These are phyloP conservation scores for Termitomyces sp. DNA, from an alignment of 1,284 basidiomycete genomes.

Conservation along the genomic window DNA sequence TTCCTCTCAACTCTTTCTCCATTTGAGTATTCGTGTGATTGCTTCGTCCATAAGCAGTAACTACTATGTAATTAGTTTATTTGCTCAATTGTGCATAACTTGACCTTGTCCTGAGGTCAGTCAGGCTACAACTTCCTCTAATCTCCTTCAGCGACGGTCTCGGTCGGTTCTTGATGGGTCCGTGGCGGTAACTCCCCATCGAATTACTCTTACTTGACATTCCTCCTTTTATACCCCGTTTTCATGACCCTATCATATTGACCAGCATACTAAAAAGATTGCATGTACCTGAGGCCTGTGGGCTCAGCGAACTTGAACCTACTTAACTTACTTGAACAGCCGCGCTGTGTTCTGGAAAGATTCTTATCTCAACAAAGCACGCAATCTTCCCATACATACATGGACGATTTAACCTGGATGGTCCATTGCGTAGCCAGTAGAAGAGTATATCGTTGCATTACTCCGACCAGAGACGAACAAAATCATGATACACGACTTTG, in stretches of 20 bases:
- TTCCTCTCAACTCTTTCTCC: conserved; percentile 1
- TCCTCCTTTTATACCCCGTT: neutral
- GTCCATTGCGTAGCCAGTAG: neutral
- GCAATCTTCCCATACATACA: neutral
- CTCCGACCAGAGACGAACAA: conserved; percentile 1
- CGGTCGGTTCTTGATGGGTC: conserved; percentile 1
- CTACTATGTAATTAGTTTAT: too few relatives aligned
- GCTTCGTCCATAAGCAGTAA: too few relatives aligned
- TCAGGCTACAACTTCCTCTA: too few relatives aligned
- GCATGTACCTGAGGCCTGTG: neutral
- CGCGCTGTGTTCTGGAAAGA: neutral
- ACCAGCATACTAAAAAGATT: neutral
- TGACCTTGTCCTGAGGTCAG: too few relatives aligned
- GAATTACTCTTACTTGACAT: neutral
- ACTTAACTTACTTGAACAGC: too few relatives aligned
- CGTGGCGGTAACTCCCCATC: conserved; percentile 7
- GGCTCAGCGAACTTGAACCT: neutral
- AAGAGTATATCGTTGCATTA: neutral
- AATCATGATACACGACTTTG: conserved; percentile 29
- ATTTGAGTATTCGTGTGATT: conserved; percentile 2
- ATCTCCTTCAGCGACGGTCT: neutral
- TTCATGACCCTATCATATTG: neutral
- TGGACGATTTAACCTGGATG: neutral
- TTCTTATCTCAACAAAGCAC: neutral
- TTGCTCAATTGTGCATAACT: too few relatives aligned